These are phyloP conservation scores for Saturnispora silvae DNA, from an alignment of 805 yeast genomes.

Conservation along the genomic window DNA sequence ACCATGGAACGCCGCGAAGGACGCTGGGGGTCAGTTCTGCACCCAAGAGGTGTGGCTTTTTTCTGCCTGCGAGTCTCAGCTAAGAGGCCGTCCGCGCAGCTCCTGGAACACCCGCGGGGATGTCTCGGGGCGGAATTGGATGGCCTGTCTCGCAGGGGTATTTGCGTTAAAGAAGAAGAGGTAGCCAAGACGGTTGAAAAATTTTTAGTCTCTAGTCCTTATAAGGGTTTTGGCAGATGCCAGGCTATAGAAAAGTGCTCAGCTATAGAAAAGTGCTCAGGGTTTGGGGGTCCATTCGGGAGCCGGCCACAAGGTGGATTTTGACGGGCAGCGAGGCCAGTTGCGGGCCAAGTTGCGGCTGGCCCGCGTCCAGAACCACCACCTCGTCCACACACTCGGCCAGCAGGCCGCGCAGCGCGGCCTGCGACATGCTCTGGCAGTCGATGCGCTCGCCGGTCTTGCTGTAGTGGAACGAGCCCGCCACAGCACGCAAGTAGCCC, in stretches of 20 bases:
- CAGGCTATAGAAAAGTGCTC: slow-evolving; percentile 1
- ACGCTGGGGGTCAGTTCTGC: slow-evolving; percentile 8
- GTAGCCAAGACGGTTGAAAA: not conserved
- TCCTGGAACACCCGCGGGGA: slow-evolving; percentile 5
- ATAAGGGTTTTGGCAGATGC: slow-evolving; percentile 5
- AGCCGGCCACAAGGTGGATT: not conserved
- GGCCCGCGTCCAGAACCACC: not conserved
- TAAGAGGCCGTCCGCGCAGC: slow-evolving; percentile 3
- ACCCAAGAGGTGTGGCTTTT: slow-evolving; percentile 7
- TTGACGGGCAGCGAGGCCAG: not conserved
- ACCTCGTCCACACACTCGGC: slow-evolving; percentile 1
- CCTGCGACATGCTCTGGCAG: not conserved
- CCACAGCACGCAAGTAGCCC: slow-evolving; percentile 35
- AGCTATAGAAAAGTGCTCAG: not conserved
- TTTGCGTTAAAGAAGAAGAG: slow-evolving; percentile 7
- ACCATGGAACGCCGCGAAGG: slow-evolving; percentile 10
- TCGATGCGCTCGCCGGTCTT: not conserved
- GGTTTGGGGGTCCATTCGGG: not conserved
- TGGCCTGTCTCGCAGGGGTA: slow-evolving; percentile 4
- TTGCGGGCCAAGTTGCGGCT: not conserved
- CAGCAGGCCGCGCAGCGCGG: not conserved
- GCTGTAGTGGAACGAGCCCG: slow-evolving; percentile 1
- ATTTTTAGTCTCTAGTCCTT: not conserved
- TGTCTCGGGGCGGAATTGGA: slow-evolving; percentile 5
- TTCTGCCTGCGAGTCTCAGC: not conserved